phyloP scores from a whole-genome alignment of 495 filamentous ascomycete species.

The Hypoxylon crocopeplum region DNA sequence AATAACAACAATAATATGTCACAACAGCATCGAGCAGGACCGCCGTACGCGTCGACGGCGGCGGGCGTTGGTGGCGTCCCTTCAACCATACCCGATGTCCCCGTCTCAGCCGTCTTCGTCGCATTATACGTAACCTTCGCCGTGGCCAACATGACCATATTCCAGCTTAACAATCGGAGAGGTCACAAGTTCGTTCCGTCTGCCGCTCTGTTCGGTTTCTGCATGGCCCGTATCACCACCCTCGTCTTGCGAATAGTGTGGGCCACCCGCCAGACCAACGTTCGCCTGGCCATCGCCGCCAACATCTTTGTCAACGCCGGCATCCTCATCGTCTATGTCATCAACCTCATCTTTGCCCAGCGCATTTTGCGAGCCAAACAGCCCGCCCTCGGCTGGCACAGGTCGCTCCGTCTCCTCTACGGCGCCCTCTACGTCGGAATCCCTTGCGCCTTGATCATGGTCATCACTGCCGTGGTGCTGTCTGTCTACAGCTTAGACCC shows the following conservation, averaged over 20 bases:
- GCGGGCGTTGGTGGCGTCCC: constrained; percentile 68
- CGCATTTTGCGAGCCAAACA: constrained; percentile 78
- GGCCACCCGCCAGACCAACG: constrained; percentile 56
- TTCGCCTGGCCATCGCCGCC: constrained; percentile 73
- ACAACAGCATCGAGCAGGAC: constrained; percentile 29
- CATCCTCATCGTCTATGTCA: constrained; percentile 75
- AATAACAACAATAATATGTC: constrained; percentile 7
- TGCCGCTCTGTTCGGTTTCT: constrained; percentile 78
- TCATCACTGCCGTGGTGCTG: constrained; percentile 72
- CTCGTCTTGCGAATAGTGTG: constrained; percentile 70
- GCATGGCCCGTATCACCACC: constrained; percentile 72
- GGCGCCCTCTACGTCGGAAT: constrained; percentile 66
- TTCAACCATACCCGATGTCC: constrained; percentile 63
- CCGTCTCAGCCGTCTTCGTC: constrained; percentile 71
- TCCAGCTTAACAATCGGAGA: constrained; percentile 62
- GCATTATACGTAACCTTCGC: constrained; percentile 66
- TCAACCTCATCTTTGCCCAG: constrained; percentile 83
- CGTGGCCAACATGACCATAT: constrained; percentile 69
- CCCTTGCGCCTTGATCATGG: constrained; percentile 65
- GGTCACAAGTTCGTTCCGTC: constrained; percentile 77
- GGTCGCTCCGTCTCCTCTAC: constrained; percentile 55
- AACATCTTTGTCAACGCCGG: constrained; percentile 80
- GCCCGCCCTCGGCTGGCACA: constrained; percentile 72
- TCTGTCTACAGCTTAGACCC: constrained; percentile 67
- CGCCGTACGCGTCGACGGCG: constrained; percentile 46